Conservation (phyloP, 106 monocot species). For the Dendrobium chrysotoxum region DNA sequence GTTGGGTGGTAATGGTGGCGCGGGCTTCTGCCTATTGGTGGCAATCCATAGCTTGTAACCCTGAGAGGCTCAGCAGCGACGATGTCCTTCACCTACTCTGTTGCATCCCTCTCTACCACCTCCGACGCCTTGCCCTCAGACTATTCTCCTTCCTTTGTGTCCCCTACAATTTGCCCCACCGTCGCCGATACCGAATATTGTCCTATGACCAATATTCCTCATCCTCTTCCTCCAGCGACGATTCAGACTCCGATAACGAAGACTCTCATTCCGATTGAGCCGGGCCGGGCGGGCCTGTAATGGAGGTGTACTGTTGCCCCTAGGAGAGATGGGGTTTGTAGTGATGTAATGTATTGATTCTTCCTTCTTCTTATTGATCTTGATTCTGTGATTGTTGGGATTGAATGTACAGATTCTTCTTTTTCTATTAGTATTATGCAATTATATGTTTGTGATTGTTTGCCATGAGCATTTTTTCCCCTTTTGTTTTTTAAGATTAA, state of each 20-base stretch:
- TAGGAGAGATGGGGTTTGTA: no score
- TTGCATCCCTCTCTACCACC: conserved; percentile 39
- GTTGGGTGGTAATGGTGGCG: conserved; percentile 40
- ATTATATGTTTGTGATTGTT: no score
- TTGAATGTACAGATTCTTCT: background rate
- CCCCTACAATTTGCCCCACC: conserved; percentile 10
- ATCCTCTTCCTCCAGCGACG: conserved; percentile 17
- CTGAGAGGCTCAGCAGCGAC: conserved; percentile 42
- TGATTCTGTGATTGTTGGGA: background rate
- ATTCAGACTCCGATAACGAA: conserved; percentile 11
- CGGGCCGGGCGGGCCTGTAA: background rate
- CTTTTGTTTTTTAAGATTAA: no score
- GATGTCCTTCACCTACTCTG: conserved; percentile 43
- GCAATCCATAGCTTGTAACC: conserved; percentile 56
- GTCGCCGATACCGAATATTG: background rate
- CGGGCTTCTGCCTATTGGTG: conserved; percentile 41
- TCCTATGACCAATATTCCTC: conserved; percentile 4
- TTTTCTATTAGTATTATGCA: background rate
- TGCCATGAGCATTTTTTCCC: no score
- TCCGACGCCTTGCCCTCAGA: conserved; percentile 44
- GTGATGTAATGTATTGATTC: background rate
- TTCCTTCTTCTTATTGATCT: background rate
- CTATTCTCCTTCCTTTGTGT: conserved; percentile 55
- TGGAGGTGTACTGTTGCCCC: no score
- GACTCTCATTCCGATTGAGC: conserved; percentile 39